These are phyloP conservation scores for Fusarium setosum DNA, from an alignment of 2,329 filamentous ascomycete genomes.

Conservation along the genomic window DNA sequence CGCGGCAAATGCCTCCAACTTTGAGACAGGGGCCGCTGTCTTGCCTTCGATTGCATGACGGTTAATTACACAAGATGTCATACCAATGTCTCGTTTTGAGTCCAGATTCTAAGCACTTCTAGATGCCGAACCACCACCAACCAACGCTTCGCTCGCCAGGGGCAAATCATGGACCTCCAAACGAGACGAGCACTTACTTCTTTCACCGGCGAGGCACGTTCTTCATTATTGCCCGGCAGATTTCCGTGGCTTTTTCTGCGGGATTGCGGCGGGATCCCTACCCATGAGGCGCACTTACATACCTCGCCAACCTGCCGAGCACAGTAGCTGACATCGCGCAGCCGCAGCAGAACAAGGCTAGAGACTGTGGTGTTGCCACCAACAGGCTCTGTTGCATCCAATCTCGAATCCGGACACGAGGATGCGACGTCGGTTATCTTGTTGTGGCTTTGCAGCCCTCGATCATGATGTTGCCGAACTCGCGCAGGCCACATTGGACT, in stretches of 20 bases:
- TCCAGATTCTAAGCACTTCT: not conserved
- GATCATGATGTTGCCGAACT: slow-evolving; percentile 18
- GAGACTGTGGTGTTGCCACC: slow-evolving; percentile 32
- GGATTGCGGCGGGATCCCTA: slow-evolving; percentile 31
- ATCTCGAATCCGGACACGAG: slow-evolving; percentile 12
- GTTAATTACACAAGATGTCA: slow-evolving; percentile 11
- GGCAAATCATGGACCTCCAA: not conserved
- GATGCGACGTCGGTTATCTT: slow-evolving; percentile 37
- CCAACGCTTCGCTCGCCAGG: not conserved
- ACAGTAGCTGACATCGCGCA: not conserved
- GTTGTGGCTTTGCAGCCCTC: slow-evolving; percentile 13
- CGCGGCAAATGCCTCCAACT: slow-evolving; percentile 8
- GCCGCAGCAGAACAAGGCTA: slow-evolving; percentile 2
- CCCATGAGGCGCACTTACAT: slow-evolving; percentile 23
- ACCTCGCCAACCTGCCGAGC: slow-evolving; percentile 18
- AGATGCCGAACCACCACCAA: not conserved
- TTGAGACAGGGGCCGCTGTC: slow-evolving; percentile 14
- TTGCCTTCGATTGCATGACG: not conserved
- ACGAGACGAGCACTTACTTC: not conserved
- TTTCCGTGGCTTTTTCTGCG: slow-evolving; percentile 2
- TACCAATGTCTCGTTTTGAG: not conserved
- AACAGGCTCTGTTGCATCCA: slow-evolving; percentile 23
- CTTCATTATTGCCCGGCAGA: not conserved
- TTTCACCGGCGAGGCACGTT: not conserved
- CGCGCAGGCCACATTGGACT: slow-evolving; percentile 5